Evolutionary conservation across 176 grass and related monocot genomes (phyloP).

Genomic region (Rhynchospora tenuis): DNA sequence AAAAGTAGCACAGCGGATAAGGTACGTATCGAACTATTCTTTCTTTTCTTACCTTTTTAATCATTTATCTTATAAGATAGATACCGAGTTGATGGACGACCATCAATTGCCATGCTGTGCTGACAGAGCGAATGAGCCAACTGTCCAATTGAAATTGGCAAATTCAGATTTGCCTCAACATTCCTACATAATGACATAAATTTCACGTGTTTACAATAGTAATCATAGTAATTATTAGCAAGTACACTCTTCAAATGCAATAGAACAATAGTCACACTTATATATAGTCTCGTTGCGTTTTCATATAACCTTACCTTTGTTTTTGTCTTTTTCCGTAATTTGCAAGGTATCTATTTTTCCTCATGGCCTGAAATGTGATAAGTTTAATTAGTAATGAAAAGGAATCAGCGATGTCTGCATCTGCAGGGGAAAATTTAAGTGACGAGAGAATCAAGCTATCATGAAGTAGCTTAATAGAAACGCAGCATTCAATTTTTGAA

Average conservation of each 20-base stretch:
- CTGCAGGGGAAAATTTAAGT: neutral
- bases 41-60: neutral
- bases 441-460: constrained; percentile 3
- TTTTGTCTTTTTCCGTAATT: neutral
- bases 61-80: neutral
- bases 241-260: too few species aligned
- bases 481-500: constrained; percentile 6
- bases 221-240: too few species aligned
- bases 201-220: too few species aligned
- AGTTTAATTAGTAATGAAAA: neutral
- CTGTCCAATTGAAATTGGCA: neutral
- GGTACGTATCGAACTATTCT: neutral
- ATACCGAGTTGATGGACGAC: too few species aligned
- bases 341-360: neutral
- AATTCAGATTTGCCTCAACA: neutral
- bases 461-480: constrained; percentile 19
- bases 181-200: neutral
- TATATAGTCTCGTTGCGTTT: too few species aligned
- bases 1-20: neutral
- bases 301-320: neutral
- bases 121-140: neutral
- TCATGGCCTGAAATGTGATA: neutral
- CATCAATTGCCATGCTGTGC: neutral
- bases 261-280: too few species aligned
- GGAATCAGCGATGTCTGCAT: neutral